These are phyloP conservation scores for Chrysanthemum makinoi DNA, from an alignment of 129 eudicot genomes.

Conservation along the genomic window DNA sequence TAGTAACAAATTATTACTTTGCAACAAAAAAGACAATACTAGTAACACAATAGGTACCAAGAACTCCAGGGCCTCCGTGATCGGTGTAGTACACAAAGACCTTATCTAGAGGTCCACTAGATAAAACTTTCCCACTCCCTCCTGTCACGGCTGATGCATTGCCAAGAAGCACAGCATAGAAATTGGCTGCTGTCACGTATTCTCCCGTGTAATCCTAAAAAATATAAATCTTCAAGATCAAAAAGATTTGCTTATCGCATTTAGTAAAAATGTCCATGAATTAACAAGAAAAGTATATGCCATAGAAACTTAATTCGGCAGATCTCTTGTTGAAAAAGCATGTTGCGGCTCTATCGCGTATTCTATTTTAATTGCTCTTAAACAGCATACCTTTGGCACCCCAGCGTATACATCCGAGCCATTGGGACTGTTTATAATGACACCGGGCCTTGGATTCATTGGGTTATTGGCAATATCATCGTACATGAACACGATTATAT, in stretches of 20 bases:
- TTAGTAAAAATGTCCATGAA: background rate
- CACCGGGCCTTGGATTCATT: slow-evolving; percentile 56
- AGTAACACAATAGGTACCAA: slow-evolving; percentile 33
- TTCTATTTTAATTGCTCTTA: background rate
- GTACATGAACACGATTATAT: slow-evolving; percentile 71
- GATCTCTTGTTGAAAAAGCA: no score
- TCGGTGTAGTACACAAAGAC: slow-evolving; percentile 63
- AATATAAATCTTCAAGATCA: background rate
- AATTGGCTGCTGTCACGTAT: slow-evolving; percentile 46
- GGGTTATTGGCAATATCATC: slow-evolving; percentile 63
- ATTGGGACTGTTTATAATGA: slow-evolving; percentile 53
- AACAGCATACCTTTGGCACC: slow-evolving; percentile 57
- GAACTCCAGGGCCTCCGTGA: slow-evolving; percentile 79
- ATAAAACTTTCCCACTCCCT: slow-evolving; percentile 66
- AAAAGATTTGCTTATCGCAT: background rate
- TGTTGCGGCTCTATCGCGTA: no score
- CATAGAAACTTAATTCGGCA: no score
- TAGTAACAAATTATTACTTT: background rate
- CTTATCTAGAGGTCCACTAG: slow-evolving; percentile 55
- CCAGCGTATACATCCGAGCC: slow-evolving; percentile 74
- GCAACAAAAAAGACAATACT: background rate
- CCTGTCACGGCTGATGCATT: slow-evolving; percentile 51
- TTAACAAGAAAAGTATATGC: background rate
- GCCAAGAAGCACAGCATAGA: slow-evolving; percentile 63
- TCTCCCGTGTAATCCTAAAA: slow-evolving; percentile 67